Evolutionary conservation across 495 filamentous ascomycete genomes (phyloP).

Genomic region (Paragyromitra xinjiangensis): DNA sequence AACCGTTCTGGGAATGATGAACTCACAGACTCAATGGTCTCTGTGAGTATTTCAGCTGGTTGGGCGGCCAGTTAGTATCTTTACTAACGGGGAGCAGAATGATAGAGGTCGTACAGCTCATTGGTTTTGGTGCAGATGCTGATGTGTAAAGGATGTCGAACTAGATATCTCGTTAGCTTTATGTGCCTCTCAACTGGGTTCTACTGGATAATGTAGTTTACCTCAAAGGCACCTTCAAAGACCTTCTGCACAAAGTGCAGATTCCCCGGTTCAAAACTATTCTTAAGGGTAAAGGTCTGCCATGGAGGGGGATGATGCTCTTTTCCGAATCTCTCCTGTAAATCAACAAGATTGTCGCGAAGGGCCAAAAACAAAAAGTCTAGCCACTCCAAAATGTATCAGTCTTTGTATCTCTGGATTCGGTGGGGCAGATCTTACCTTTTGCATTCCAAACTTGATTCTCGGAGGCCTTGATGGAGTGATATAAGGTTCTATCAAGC

Average conservation of each 20-base stretch:
- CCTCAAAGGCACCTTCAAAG: conserved; percentile 87
- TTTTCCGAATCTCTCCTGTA: conserved; percentile 80
- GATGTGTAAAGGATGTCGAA: conserved; percentile 95
- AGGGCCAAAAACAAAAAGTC: conserved; percentile 52
- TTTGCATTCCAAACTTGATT: conserved; percentile 88
- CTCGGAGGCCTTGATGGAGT: conserved; percentile 72
- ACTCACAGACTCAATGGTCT: conserved; percentile 71
- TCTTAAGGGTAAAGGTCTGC: conserved; percentile 81
- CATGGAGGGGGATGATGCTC: conserved; percentile 80
- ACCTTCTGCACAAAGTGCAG: conserved; percentile 90
- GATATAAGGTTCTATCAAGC: conserved; percentile 76
- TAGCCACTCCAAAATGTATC: conserved; percentile 34
- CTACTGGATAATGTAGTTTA: conserved; percentile 50
- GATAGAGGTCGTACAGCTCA: conserved; percentile 63
- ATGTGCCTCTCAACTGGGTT: neutral
- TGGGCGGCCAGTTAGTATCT: conserved; percentile 32
- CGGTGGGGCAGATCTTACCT: conserved; percentile 59
- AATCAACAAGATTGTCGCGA: conserved; percentile 64
- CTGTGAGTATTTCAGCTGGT: conserved; percentile 71
- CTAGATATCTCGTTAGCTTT: conserved; percentile 58
- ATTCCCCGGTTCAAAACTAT: conserved; percentile 77
- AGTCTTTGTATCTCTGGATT: neutral
- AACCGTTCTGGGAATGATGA: conserved; percentile 78
- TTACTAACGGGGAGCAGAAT: conserved; percentile 40
- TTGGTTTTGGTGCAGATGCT: conserved; percentile 68